Conservation (phyloP, 257 asterid genomes). For the Misopates orontium region DNA sequence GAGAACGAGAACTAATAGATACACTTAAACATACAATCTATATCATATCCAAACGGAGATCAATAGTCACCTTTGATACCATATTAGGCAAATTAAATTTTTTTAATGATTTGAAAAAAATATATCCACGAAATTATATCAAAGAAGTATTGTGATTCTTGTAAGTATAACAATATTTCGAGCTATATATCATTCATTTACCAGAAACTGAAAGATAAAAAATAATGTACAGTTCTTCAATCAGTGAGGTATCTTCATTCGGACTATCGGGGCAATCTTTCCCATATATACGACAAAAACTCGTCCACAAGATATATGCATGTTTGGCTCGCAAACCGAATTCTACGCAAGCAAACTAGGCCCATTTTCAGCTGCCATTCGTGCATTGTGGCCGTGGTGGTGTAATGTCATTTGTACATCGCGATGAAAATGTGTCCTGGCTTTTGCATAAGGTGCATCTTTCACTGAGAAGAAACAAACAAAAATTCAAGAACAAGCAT, state of each 20-base stretch:
- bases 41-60: no score
- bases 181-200: slow-evolving; percentile 10
- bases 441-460: slow-evolving; percentile 94
- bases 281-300: slow-evolving; percentile 18
- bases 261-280: slow-evolving; percentile 5
- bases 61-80: no score
- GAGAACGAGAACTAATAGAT: no score
- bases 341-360: slow-evolving; percentile 51
- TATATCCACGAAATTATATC: no score
- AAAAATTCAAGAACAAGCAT: no score
- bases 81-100: no score
- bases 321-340: not conserved
- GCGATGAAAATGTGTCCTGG: slow-evolving; percentile 68
- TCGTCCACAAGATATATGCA: slow-evolving; percentile 19
- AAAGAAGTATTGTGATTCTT: slow-evolving; percentile 4
- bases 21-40: no score
- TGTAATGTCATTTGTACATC: slow-evolving; percentile 85
- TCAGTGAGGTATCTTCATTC: slow-evolving; percentile 12
- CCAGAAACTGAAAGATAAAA: not conserved
- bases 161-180: not conserved
- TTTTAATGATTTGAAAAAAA: no score
- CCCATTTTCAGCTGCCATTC: slow-evolving; percentile 84
- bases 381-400: slow-evolving; percentile 53
- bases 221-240: slow-evolving; percentile 29
- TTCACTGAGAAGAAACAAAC: slow-evolving; percentile 51